Base-by-base conservation (phyloP, 768 basidiomycete genomes). In the Serendipita sp. region DNA sequence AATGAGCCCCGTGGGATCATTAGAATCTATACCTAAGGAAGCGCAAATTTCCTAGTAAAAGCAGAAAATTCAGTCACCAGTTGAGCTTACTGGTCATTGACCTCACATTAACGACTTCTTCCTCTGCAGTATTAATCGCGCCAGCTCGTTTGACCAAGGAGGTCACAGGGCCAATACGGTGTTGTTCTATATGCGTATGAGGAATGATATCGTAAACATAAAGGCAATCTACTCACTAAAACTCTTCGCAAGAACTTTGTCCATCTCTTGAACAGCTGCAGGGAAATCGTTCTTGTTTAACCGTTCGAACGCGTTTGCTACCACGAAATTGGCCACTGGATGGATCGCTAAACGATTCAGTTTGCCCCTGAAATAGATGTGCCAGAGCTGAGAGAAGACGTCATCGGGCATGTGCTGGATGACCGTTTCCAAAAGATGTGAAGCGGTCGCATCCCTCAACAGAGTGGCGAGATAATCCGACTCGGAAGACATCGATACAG, bases 251-350 rank as follows among this genome's bases (percentile, higher is more conserved):
- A 87, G 82, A 42, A 76, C 70, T 38, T 71, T 75, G 50, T 75
- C 71, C 34, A 93, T 74, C 68, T 92, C 89, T n/a, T 72, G 67
- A 48, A 84, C 78, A 16, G 81, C 76, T 3, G 73, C 75, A 1
- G 71, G 70, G 34, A 97, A 70, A 64, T 87, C 82, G 3, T 74
- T 72, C 17, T 72, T 75, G n/a, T 79, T 75, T 13, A 84, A 71
- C 50, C 89, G 77, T 58, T 82, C 81, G 28, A 94, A 66, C 0
- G 85, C 88, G 70, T 83, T 86, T 0, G 93, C 86, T 3, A 93
- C 77, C 22, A 97, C 93, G 68, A 92, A 99, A 70, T 98, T 99
- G 13, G 90, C 92, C 1, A 94, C 88, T 2, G 94, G 91, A 72
- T 99, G 95, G 20, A 79, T 75, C 17, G 87, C 84, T 30, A 96